Percentiles rank a stretch among this genome's conserved stretches.
Evolutionary conservation across 805 yeast genomes (phyloP).

Genomic region (Candida ipomoeae): DNA sequence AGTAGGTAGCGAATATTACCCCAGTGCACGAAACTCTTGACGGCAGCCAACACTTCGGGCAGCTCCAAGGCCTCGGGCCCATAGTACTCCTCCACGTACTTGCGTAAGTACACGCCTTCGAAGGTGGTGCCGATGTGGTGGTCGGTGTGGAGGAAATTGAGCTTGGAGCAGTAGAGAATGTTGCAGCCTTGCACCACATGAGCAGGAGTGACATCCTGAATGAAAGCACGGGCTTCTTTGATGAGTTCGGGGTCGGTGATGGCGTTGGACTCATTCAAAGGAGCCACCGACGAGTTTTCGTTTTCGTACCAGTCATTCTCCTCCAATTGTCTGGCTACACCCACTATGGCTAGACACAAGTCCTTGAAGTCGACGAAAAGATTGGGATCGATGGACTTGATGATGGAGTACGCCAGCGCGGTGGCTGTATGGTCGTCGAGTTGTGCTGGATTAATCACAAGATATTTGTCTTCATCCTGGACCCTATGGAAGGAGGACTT

Average conservation of each 20-base stretch:
- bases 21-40: constrained; percentile 54
- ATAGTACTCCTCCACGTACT: constrained; percentile 34
- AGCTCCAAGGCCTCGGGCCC: constrained; percentile 39
- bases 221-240: constrained; percentile 29
- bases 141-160: constrained; percentile 53
- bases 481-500: constrained; percentile 47
- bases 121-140: constrained; percentile 50
- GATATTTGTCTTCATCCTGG: constrained; percentile 46
- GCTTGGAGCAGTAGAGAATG: constrained; percentile 43
- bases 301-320: constrained; percentile 47
- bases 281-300: constrained; percentile 40
- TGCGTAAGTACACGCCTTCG: constrained; percentile 42
- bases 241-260: constrained; percentile 15
- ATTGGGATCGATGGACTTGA: constrained; percentile 28
- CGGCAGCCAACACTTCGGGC: constrained; percentile 41
- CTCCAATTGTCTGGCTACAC: constrained; percentile 49
- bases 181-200: constrained; percentile 42
- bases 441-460: constrained; percentile 35
- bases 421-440: constrained; percentile 32
- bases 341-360: constrained; percentile 45
- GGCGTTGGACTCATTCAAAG: constrained; percentile 27
- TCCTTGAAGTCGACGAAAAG: constrained; percentile 34
- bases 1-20: constrained; percentile 48
- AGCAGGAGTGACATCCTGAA: constrained; percentile 20
- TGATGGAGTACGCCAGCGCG: constrained; percentile 42